phyloP scores from a whole-genome alignment of 768 basidiomycete species.

The Auricularia sp. region DNA sequence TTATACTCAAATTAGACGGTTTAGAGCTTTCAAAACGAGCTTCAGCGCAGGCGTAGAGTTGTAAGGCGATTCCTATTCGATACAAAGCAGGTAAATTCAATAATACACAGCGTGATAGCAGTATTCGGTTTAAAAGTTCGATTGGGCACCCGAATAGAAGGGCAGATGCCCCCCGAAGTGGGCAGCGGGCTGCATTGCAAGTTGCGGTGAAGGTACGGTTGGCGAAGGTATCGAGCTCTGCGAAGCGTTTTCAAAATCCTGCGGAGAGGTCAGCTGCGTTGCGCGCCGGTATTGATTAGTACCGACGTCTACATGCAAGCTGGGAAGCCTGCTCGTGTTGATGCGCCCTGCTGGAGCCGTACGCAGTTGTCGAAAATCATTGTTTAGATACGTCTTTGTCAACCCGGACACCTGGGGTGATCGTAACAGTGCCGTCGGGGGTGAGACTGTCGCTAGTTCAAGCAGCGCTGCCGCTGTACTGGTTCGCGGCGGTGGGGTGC shows the following conservation, averaged over 20 bases:
- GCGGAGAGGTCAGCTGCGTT: neutral
- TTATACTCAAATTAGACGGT: too few species aligned
- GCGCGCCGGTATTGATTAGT: constrained; percentile 7
- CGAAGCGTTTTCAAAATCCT: constrained; percentile 3
- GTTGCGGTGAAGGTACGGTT: neutral
- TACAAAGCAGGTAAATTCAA: too few species aligned
- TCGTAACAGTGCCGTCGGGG: constrained; percentile 57
- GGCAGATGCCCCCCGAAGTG: too few species aligned
- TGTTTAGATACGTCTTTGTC: constrained; percentile 72
- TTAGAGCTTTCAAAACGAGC: too few species aligned
- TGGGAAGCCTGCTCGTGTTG: constrained; percentile 80
- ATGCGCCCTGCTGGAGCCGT: constrained; percentile 58
- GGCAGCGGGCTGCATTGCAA: neutral
- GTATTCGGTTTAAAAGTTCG: too few species aligned
- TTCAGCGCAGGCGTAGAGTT: too few species aligned
- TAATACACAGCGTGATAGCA: too few species aligned
- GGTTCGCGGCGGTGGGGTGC: constrained; percentile 43
- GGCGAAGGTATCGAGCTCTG: too few species aligned
- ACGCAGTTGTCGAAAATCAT: constrained; percentile 73
- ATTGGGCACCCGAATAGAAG: too few species aligned
- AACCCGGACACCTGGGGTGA: constrained; percentile 67
- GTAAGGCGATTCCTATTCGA: too few species aligned
- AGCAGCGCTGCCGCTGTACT: constrained; percentile 46
- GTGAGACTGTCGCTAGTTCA: constrained; percentile 56
- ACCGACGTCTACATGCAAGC: constrained; percentile 71